These are phyloP conservation scores for Quercus dentata DNA, from an alignment of 306 rosid species.

Conservation along the genomic window DNA sequence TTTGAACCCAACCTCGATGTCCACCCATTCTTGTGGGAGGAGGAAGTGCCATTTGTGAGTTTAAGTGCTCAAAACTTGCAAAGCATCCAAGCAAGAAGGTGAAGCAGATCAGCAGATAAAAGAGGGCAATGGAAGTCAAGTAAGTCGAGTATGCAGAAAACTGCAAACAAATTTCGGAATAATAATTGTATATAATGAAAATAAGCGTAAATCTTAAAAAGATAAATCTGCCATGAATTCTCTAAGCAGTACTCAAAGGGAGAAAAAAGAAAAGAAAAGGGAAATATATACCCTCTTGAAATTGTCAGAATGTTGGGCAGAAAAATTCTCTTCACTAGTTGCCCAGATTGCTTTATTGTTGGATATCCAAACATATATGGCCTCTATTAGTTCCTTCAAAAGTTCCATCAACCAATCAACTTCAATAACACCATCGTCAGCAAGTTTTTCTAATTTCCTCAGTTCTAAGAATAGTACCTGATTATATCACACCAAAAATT, in stretches of 20 bases:
- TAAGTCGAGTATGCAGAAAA: not conserved
- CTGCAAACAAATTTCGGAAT: not conserved
- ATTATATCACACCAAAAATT: not conserved
- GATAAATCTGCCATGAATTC: not conserved
- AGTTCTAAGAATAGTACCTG: slow-evolving; percentile 63
- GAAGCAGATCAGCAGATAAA: not conserved
- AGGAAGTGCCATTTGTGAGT: not conserved
- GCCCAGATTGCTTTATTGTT: slow-evolving; percentile 39
- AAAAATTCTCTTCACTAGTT: slow-evolving; percentile 29
- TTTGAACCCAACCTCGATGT: too few relatives aligned
- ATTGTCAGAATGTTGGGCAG: slow-evolving; percentile 24
- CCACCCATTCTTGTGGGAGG: too few relatives aligned
- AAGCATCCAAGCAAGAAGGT: not conserved
- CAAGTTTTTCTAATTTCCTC: slow-evolving; percentile 57
- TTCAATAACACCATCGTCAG: slow-evolving; percentile 47
- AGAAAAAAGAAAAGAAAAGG: not conserved
- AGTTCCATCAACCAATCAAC: slow-evolving; percentile 62
- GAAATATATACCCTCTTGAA: slow-evolving; percentile 47
- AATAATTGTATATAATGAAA: not conserved
- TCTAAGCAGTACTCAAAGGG: not conserved
- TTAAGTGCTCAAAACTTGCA: not conserved
- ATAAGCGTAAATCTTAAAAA: not conserved
- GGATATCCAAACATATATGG: slow-evolving; percentile 50
- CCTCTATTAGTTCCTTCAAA: slow-evolving; percentile 51
- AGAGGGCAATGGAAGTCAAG: not conserved